Evolutionary conservation across 345 rosid genomes (phyloP), one percentile per base, ranked within the genome.

Genomic region (Noccaea bulbosa): DNA sequence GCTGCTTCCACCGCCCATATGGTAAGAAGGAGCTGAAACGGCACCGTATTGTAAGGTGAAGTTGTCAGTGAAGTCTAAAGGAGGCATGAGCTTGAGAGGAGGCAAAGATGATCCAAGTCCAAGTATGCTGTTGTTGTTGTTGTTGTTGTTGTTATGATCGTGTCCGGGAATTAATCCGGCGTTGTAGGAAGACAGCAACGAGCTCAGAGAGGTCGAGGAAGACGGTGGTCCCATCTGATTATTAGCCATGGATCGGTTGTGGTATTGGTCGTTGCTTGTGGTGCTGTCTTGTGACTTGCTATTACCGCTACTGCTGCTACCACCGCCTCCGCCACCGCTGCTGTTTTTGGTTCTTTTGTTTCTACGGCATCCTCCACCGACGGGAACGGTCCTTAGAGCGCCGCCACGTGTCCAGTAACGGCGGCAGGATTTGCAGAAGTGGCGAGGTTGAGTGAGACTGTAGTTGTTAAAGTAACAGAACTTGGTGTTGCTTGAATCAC

Each of bases 321-420:
- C 87, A 11, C 77, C 82, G 4, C 80, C 77, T 35, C 83, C 79
- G 2, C 74, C 59, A 1, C 80, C 66, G 30, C 74, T 40, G 22
- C 63, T 66, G 38, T 41, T 69, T 77, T 82, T 84, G 85, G 56
- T 85, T 70, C 86, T 86, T 84, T 88, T 90, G 84, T 85, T 88
- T 76, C 93, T 80, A 22, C 93, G 77, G 69, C 92, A 88, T 5
- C 97, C 90, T 2, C 97, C 97, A 7, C 97, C 97, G 2, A 90
- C 97, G 0, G 97, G 97, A 53, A 88, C 93, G 61, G 65, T 88
- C 54, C 97, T 77, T 39, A 90, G 79, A 57, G 93, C 90, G 1
- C 97, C 97, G 2, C 93, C 93, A 62, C 85, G 78, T 16, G 97
- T 90, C 97, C 97, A 90, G 71, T 90, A 90, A 43, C 97, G 84